Evolutionary conservation across 306 rosid genomes (phyloP), one percentile per base, ranked within the genome.

Genomic region (Medicago ruthenica): DNA sequence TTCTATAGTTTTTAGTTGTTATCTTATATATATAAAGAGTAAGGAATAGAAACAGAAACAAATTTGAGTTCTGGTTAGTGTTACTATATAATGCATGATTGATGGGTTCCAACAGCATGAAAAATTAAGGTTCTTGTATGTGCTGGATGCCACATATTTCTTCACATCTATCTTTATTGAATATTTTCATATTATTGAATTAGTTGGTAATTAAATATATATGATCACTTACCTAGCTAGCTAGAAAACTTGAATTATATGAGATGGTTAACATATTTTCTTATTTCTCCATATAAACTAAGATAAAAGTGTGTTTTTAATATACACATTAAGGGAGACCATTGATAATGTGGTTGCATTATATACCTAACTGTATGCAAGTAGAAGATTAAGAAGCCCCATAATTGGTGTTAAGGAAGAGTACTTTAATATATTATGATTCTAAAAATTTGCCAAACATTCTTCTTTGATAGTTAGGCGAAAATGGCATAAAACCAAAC

Each of bases 391-490:
- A 70, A 75, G 75, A 71, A 47, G 9, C 37, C 51, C 41, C 34
- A 75, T 79, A 54, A 63, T 64, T 73, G 78, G 41, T 50, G 37
- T 34, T 0, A 67, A 57, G 34, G 61, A 66, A 12, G n/a, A 18
- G 54, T 44, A 15, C 69, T 45, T 67, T 68, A 39, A 54, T 63
- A 51, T 21, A 45, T 62, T 62, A 24, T 37, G 50, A 47, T 63
- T 79, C 53, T 57, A 75, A 45, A 16, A 41, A 48, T 73, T 40
- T 22, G 74, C 70, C 61, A 15, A 76, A 53, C 74, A 68, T 78
- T 73, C 18, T 67, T 73, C 15, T 41, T 41, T 12, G 61, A 58
- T 22, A 12, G 57, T 60, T 60, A 71, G 48, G 12, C 42, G 40
- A 73, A 80, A 67, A 51, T 41, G 21, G 27, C 58, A 58, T 6